These are phyloP conservation scores for Ascobolus immersus DNA, from an alignment of 495 filamentous ascomycete species.

Conservation along the genomic window DNA sequence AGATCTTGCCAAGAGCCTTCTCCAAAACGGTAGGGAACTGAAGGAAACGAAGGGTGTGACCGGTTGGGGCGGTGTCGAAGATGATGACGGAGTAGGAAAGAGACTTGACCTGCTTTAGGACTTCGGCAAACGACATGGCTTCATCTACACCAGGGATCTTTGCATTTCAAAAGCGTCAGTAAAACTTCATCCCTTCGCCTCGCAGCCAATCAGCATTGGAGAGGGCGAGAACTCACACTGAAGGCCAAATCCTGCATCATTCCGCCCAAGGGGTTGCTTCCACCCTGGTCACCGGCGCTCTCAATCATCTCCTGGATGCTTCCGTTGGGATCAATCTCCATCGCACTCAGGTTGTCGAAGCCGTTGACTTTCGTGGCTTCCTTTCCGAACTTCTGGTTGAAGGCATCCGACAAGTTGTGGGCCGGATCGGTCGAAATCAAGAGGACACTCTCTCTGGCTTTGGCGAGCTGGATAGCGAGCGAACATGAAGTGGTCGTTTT, in stretches of 20 bases:
- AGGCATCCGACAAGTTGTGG: conserved; percentile 94
- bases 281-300: conserved; percentile 8
- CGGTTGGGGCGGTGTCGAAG: conserved; percentile 97
- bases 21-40: conserved; percentile 97
- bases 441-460: conserved; percentile 78
- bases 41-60: conserved; percentile 93
- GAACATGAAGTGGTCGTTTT: conserved; percentile 98
- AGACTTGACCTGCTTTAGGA: conserved; percentile 98
- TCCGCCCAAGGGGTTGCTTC: conserved; percentile 22
- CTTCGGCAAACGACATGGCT: conserved; percentile 98
- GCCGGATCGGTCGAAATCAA: conserved; percentile 97
- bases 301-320: conserved; percentile 79
- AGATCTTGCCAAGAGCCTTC: conserved; percentile 90
- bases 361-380: conserved; percentile 81
- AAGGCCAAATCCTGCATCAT: conserved; percentile 45
- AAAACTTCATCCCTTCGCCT: conserved; percentile 3
- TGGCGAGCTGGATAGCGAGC: conserved; percentile 92
- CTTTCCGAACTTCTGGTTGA: conserved; percentile 98
- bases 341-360: conserved; percentile 80
- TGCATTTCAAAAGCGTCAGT: not conserved
- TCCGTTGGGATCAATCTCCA: conserved; percentile 98
- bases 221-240: conserved; percentile 21
- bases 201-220: not conserved
- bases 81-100: conserved; percentile 95
- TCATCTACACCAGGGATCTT: conserved; percentile 97